Conservation (phyloP, 768 basidiomycete species). For the Amanita molliuscula region DNA sequence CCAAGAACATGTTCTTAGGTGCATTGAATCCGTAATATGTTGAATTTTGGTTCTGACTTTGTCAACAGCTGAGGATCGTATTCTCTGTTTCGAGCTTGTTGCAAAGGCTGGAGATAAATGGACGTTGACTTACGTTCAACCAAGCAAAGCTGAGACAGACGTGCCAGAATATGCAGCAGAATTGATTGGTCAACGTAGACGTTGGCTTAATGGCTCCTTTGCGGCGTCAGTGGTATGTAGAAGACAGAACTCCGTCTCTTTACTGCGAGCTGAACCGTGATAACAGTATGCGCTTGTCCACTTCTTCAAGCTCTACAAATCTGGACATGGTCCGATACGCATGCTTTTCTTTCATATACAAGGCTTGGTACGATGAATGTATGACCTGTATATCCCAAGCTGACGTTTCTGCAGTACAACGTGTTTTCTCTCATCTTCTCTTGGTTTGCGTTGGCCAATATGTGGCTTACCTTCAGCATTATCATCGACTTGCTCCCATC, state of each 20-base stretch:
- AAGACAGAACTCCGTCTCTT: not conserved
- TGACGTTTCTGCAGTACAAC: constrained; percentile 51
- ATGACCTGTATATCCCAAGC: not conserved
- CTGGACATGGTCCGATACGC: constrained; percentile 78
- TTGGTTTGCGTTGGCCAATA: constrained; percentile 88
- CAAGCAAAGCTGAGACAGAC: constrained; percentile 92
- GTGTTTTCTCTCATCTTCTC: constrained; percentile 77
- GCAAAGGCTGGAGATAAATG: constrained; percentile 82
- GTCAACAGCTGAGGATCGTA: constrained; percentile 77
- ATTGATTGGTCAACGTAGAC: constrained; percentile 88
- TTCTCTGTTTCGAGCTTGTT: constrained; percentile 93
- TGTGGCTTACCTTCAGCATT: constrained; percentile 94
- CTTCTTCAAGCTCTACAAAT: constrained; percentile 83
- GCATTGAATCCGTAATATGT: constrained; percentile 6
- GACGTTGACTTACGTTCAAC: constrained; percentile 88
- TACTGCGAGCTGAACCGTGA: not conserved
- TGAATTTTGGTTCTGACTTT: not conserved
- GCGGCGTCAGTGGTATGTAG: constrained; percentile 69
- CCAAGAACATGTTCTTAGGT: constrained; percentile 70
- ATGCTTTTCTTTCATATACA: constrained; percentile 98
- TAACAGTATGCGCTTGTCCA: constrained; percentile 81
- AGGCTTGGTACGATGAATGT: constrained; percentile 52
- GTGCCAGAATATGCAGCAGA: constrained; percentile 91
- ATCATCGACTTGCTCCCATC: constrained; percentile 79
- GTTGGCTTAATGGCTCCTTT: constrained; percentile 96